Conservation (phyloP, 129 eudicot species). For the carrot (Daucus carota) region DH1_v3.0 NC_030386.2:22676501-22677000, state of each 20-base stretch:
- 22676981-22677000: background rate
- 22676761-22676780: background rate
- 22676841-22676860: background rate
- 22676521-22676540: background rate
- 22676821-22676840: background rate
- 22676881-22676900: background rate
- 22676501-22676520: conserved; percentile 5
- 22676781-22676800: background rate
- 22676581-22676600: background rate
- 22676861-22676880: background rate
- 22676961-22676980: background rate
- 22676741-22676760: background rate
- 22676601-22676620: background rate
- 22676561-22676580: background rate
- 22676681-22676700: background rate
- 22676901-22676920: too few relatives aligned
- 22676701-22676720: background rate
- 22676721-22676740: background rate
- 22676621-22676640: background rate
- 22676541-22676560: background rate
- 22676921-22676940: background rate
- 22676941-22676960: background rate
- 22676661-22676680: background rate
- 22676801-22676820: background rate
- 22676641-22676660: background rate